Percentiles rank a stretch among this genome's conserved stretches.
Evolutionary conservation across 2,329 filamentous ascomycete genomes (phyloP).

Genomic region (Penicillium sp.): DNA sequence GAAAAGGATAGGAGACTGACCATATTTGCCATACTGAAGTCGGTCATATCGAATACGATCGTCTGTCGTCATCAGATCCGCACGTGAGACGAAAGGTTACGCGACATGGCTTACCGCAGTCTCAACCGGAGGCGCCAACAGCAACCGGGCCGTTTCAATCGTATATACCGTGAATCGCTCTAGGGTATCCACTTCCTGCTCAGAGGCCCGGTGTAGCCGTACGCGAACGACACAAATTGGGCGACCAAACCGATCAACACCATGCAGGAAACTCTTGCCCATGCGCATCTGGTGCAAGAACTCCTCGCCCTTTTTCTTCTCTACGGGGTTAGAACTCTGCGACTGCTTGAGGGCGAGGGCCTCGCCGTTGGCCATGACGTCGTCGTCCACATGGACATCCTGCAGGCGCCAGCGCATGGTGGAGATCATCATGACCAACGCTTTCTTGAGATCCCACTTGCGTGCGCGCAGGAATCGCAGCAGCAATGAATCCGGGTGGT

Average conservation of each 20-base stretch:
- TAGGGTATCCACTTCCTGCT: constrained; percentile 76
- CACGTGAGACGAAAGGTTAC: constrained; percentile 10
- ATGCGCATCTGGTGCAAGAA: constrained; percentile 80
- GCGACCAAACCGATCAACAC: constrained; percentile 75
- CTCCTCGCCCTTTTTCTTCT: constrained; percentile 69
- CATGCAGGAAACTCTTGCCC: constrained; percentile 92
- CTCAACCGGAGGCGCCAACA: constrained; percentile 75
- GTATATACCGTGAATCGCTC: constrained; percentile 90
- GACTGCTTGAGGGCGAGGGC: constrained; percentile 60
- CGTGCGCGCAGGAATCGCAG: constrained; percentile 82
- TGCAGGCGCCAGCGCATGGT: constrained; percentile 87
- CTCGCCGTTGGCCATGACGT: constrained; percentile 78
- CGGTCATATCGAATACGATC: constrained; percentile 92
- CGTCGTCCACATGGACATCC: constrained; percentile 84
- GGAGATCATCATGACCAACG: constrained; percentile 87
- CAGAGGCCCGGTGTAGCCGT: constrained; percentile 73
- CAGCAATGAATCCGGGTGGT: constrained; percentile 82
- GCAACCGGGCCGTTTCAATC: constrained; percentile 88
- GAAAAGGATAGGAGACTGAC: constrained; percentile 44
- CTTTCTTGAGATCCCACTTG: constrained; percentile 94
- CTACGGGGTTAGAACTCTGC: constrained; percentile 56
- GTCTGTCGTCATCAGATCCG: constrained; percentile 55
- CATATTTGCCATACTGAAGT: constrained; percentile 94
- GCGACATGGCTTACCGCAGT: constrained; percentile 69
- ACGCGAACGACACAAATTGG: constrained; percentile 86